Base-by-base conservation (phyloP, 352 stramenopile genomes). In the Phytophthora ohioensis region DNA sequence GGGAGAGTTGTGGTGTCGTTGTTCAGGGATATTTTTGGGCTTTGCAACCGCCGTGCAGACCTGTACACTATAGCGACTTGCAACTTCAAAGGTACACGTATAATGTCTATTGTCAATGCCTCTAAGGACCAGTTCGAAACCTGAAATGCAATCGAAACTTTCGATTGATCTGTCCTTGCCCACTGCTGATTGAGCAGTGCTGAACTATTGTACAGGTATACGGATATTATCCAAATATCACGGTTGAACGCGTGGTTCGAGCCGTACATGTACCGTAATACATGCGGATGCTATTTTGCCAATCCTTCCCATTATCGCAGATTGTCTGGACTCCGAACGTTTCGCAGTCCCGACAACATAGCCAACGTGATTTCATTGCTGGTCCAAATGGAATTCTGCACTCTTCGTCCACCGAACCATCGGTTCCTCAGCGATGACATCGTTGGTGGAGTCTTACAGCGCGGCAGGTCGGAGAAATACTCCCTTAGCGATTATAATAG, bases 271-370 rank as follows among this genome's bases (percentile, higher is more conserved):
- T 6, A n/a, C 49, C 8, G 21, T 35, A 36, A 8, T 2, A 15
- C 36, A 39, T 17, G 45, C 52, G 63, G 51, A 63, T 69, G 61
- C 17, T 21, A 21, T 21, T 21, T 51, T 69, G 32, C 61, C 49
- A 57, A 63, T 69, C 61, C 34, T 35, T 63, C 61, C 54, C 35
- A 43, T 51, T 69, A 63, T 69, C 61, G 51, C 61, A 63, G 42
- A 61, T 68, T 68, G 60, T 61, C 8, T 7, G 43, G 9, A 36
- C 43, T 56, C 32, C 15, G 36, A 49, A 62, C 52, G 30, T 57
- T 69, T 63, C 48, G 51, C 61, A 56, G 52, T 36, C 57, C 49
- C 34, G 42, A 46, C 30, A 69, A 3, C 31, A 54, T n/a, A 67
- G 52, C 0, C 2, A 42, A 62, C 17, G 17, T 21, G 17, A 21